Base-by-base conservation (phyloP, 306 rosid genomes). In the Fagus crenata region DNA sequence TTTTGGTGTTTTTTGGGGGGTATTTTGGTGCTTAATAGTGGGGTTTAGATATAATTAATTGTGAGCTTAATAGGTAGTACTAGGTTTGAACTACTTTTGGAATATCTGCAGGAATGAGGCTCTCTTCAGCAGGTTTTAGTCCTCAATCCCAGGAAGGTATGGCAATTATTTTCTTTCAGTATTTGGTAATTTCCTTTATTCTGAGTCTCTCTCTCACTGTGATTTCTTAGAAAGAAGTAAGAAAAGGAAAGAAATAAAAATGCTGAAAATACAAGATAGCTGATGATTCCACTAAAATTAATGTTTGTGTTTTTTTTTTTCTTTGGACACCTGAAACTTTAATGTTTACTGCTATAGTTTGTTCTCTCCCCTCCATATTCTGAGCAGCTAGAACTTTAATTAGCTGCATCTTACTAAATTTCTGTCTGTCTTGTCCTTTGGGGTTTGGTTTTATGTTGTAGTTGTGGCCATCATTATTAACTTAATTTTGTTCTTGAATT, bases 121-220 rank as follows among this genome's bases (percentile, higher is more conserved):
- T 92, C 80, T 88, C 98, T 77, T 73, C 96, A 61, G 90, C 96
- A 87, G 93, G 91, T 84, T 88, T 89, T 85, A 89, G 90, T 81
- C 95, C 97, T 92, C 94, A 95, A 75, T 81, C 92, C 35, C 98
- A 78, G 51, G 98, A 94, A 86, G 98, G 98, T 92, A 81, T 68
- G 80, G 14, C 71, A 17, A 28, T 39, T 73, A 58, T 42, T 76
- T 79, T 32, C 74, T 72, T 69, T 64, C 36, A 76, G 49, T 22
- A 65, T 74, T 80, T 75, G 22, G 4, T 75, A 17, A 11, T 65
- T 64, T 12, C 68, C 22, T 9, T 61, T 32, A 4, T 61, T 35
- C 35, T 11, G 7, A 12, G 28, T 65, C 3, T 65, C 18, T 78
- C 3, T 72, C 31, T 65, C 71, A 65, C 43, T 15, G 4, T 39